Evolutionary conservation across 805 yeast genomes (phyloP), one percentile per base, ranked within the genome.

Genomic region (Starmera pachycereana): DNA sequence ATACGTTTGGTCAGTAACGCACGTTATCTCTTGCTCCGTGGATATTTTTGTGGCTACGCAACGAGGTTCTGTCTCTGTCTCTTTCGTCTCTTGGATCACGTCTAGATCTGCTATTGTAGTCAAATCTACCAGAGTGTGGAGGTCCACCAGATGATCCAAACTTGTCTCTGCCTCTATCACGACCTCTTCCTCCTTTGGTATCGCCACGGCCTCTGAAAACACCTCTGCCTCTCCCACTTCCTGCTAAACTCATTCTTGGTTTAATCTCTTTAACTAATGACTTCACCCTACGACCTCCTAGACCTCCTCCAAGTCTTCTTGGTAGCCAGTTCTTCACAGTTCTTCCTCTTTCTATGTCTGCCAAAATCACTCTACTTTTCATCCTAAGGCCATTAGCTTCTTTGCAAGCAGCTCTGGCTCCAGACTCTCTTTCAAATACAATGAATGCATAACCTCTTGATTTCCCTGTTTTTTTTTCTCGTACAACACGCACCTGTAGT

Each of bases 391-490:
- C 77, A 31, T 83, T 75, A 32, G 77, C 71, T 22, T 72, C 79
- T 32, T 73, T 68, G 19, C 72, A 69, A 2, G 95, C 92, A 11
- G 57, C 59, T 37, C 72, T 69, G 18, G 87, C 81, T 43, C 78
- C 83, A 2, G 60, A 44, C 14, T 77, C 82, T 25, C 69, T 63
- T 39, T 72, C 78, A 57, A 75, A 90, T 4, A 80, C 79, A 2
- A 88, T 64, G 53, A 90, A 90, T 1, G 82, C 97, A 57, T 90
- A 90, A 0, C 97, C 97, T 44, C 76, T 66, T 4, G 89, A 73
- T 44, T 72, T 71, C 6, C 73, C 75, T 2, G 62, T 52, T 3
- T 69, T 54, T 37, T 70, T 65, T 41, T 78, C 77, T 42, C 75
- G 62, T 0, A 81, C 83, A 1, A 81, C 66, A 27, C 84, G 62